phyloP scores from a whole-genome alignment of 2,329 filamentous ascomycete species.

The Grosmannia serpens region DNA sequence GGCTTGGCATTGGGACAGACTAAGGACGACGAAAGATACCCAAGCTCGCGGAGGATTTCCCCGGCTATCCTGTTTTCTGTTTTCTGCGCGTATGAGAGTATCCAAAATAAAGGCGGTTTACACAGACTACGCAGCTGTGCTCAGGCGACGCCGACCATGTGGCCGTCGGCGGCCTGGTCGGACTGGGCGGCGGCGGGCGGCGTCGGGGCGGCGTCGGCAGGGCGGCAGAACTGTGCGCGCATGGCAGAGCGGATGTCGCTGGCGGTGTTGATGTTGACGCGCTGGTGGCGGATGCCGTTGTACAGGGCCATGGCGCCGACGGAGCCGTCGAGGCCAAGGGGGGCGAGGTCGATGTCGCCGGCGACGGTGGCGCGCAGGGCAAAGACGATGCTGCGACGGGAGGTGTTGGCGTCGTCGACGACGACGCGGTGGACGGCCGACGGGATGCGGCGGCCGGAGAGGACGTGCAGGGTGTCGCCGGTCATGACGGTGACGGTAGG shows the following conservation, averaged over 20 bases:
- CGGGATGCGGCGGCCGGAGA: conserved; percentile 10
- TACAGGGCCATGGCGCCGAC: conserved; percentile 9
- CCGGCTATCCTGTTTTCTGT: no score
- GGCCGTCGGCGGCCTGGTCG: no score
- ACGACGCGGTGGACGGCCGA: conserved; percentile 13
- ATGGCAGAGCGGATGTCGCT: conserved; percentile 8
- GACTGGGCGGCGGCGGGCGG: no score
- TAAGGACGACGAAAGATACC: no score
- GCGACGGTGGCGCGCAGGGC: conserved; percentile 12
- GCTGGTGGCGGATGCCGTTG: conserved; percentile 8
- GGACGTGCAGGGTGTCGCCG: conserved; percentile 11
- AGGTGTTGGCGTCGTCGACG: neutral
- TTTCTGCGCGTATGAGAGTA: no score
- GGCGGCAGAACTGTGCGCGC: neutral
- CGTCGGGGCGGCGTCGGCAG: no score
- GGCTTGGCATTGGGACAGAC: no score
- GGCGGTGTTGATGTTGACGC: conserved; percentile 13
- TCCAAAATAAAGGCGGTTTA: no score
- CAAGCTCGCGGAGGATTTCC: no score
- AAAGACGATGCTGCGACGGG: conserved; percentile 15
- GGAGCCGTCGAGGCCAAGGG: conserved; percentile 8
- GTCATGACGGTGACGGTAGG: conserved; percentile 12
- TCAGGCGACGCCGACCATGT: no score
- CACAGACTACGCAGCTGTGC: no score
- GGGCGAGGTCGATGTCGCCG: conserved; percentile 8